Evolutionary conservation across 2,329 filamentous ascomycete species (phyloP).

Genomic region (Nemania bipapillata): DNA sequence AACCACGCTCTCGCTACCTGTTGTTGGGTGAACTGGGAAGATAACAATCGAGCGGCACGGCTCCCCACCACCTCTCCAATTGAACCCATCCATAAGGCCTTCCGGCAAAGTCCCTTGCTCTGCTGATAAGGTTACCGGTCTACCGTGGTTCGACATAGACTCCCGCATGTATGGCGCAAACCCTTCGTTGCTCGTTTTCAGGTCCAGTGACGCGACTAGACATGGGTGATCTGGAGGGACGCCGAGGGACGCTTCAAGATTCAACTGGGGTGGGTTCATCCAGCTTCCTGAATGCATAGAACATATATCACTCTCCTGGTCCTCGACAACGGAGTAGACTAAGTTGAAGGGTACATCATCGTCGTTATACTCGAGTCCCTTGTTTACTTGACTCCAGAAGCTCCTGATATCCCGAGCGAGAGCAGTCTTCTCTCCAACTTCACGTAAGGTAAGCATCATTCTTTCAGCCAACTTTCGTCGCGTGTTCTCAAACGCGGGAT

Average conservation of each 20-base stretch:
- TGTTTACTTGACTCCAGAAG: conserved; percentile 78
- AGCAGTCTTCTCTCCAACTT: conserved; percentile 79
- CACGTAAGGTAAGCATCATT: conserved; percentile 80
- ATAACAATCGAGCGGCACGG: conserved; percentile 76
- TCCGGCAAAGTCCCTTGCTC: conserved; percentile 73
- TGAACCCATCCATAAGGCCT: conserved; percentile 72
- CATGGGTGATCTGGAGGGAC: conserved; percentile 71
- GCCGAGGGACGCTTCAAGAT: conserved; percentile 78
- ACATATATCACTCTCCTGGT: conserved; percentile 75
- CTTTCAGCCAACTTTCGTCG: conserved; percentile 80
- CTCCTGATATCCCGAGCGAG: conserved; percentile 75
- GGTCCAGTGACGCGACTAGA: conserved; percentile 71
- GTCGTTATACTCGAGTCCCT: conserved; percentile 77
- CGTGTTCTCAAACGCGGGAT: conserved; percentile 84
- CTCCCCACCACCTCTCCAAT: conserved; percentile 77
- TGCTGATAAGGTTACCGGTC: conserved; percentile 74
- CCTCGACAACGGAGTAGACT: conserved; percentile 78
- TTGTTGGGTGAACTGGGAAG: conserved; percentile 82
- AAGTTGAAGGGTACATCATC: conserved; percentile 80
- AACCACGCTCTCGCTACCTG: conserved; percentile 73
- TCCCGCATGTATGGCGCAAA: conserved; percentile 81
- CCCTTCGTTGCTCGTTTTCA: conserved; percentile 74
- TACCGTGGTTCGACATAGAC: conserved; percentile 73
- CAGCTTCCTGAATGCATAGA: conserved; percentile 76
- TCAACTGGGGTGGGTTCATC: conserved; percentile 69